Evolutionary conservation across 1,139 yeast species (phyloP).

Genomic region (Nakaseomyces uthaithaninus): DNA sequence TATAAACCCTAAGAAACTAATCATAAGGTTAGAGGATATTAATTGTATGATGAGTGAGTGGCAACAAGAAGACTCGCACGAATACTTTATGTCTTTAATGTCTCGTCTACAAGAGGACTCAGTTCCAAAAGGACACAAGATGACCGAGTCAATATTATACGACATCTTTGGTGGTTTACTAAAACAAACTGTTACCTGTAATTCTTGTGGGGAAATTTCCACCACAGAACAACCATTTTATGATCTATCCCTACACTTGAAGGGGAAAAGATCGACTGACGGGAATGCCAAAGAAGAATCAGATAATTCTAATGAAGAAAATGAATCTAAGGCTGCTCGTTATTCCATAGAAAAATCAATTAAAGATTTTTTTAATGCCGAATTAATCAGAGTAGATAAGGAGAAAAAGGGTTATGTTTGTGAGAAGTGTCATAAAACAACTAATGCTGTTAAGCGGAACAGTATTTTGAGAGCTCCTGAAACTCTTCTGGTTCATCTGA

Average conservation of each 20-base stretch:
- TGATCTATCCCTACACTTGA: constrained; percentile 72
- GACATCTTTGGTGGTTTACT: constrained; percentile 91
- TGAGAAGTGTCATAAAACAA: constrained; percentile 71
- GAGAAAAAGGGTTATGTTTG: constrained; percentile 74
- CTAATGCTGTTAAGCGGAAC: constrained; percentile 70
- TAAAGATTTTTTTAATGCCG: constrained; percentile 73
- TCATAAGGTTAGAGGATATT: constrained; percentile 68
- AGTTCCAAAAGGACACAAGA: constrained; percentile 77
- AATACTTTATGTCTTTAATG: constrained; percentile 85
- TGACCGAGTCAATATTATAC: constrained; percentile 74
- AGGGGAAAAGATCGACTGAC: constrained; percentile 40
- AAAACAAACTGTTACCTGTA: constrained; percentile 77
- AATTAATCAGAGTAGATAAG: constrained; percentile 58
- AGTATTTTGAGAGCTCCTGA: constrained; percentile 81
- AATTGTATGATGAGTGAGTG: constrained; percentile 95
- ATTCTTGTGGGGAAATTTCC: constrained; percentile 70
- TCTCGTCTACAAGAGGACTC: constrained; percentile 85
- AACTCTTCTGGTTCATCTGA: constrained; percentile 74
- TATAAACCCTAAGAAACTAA: constrained; percentile 67
- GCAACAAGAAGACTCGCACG: constrained; percentile 98
- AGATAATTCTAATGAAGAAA: constrained; percentile 14
- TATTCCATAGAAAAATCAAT: constrained; percentile 69
- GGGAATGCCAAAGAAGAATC: constrained; percentile 14
- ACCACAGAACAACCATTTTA: constrained; percentile 89
- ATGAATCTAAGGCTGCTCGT: constrained; percentile 21